Conservation (phyloP, 2,329 filamentous ascomycete genomes). For the Diaporthe citri region DNA sequence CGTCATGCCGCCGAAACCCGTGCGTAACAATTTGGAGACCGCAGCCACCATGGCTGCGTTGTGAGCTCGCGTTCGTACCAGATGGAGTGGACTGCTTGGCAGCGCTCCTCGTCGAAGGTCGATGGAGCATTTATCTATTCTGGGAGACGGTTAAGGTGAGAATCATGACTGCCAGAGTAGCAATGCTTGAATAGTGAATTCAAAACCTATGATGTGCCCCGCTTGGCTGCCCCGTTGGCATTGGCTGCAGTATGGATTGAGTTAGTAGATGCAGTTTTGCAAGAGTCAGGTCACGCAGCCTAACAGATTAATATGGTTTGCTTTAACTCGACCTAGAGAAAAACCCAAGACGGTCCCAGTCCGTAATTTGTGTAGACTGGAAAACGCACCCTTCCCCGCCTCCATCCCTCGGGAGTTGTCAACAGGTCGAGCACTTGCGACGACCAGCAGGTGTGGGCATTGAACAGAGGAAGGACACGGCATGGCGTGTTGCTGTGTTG, state of each 20-base stretch:
- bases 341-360: not conserved
- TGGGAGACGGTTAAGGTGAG: not conserved
- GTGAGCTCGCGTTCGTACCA: not conserved
- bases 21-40: not conserved
- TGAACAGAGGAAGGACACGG: not conserved
- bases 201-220: not conserved
- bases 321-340: constrained; percentile 4
- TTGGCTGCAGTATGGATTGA: not conserved
- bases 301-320: not conserved
- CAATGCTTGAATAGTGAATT: not conserved
- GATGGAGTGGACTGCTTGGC: not conserved
- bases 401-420: not conserved
- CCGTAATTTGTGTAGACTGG: not conserved
- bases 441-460: not conserved
- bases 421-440: not conserved
- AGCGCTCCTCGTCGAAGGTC: not conserved
- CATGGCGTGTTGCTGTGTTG: not conserved
- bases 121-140: not conserved
- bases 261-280: not conserved
- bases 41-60: not conserved
- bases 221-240: not conserved
- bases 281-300: constrained; percentile 7
- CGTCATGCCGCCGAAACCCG: not conserved
- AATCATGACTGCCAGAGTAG: not conserved
- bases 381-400: not conserved